Evolutionary conservation across 371 early-diverging fungal genomes (phyloP), one percentile per base, ranked within the genome.

Genomic region (Mortierella sp.): DNA sequence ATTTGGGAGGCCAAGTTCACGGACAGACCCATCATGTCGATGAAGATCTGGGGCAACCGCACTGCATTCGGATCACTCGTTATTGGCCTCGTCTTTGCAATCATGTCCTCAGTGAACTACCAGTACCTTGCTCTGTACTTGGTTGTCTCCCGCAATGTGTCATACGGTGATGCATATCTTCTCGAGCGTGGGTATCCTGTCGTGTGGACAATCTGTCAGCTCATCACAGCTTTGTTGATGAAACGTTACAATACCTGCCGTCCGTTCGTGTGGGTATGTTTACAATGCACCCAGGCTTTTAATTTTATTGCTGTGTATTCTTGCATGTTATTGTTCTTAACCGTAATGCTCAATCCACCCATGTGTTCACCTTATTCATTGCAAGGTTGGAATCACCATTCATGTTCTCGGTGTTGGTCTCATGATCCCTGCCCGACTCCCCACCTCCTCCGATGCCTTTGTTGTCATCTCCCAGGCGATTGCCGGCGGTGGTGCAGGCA

Each of bases 1-100:
- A 43, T 84, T 12, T 90, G 88, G 81, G 90, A 90, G 82, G 71
- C 70, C 71, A 89, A 89, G 70, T 56, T 75, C 41, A 84, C 90
- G 18, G 55, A 70, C 46, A 76, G 82, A 27, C 89, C 89, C 12
- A 73, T 90, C 3, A 79, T 90, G 71, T 87, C 90, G 12, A 60
- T 88, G 18, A 75, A 72, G 11, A 84, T 79, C 58, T 90, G 90
- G 89, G 75, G 80, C n/a, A 85, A 79, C 51, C 63, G 80, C 10
- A 90, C 89, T 12, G 83, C 83, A 1, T 87, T 90, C 32, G 80
- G 79, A 27, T 88, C 85, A 58, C 84, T 90, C 18, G 44, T 85
- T 70, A 83, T 81, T 24, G 72, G 77, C 46, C 83, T 88, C 16
- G 74, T 78, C 8, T 74, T 89, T 24, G 80, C 84, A 12, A 72